These are phyloP conservation scores for Backusella morwellensis DNA, from an alignment of 192 early-diverging fungal genomes.

Conservation along the genomic window DNA sequence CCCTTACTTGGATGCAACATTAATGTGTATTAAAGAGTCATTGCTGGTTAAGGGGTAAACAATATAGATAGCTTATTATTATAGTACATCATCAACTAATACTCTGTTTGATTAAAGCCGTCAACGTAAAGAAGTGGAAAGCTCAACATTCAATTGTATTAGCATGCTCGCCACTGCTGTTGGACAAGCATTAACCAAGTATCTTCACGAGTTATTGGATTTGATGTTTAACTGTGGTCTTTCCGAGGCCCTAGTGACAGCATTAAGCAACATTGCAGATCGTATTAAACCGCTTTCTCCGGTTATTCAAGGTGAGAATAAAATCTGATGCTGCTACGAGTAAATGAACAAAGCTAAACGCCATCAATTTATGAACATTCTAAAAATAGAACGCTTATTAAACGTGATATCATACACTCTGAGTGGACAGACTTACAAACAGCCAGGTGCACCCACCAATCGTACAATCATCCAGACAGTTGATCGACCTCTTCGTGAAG, in stretches of 20 bases:
- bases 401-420: slow-evolving; percentile 88
- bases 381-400: slow-evolving; percentile 68
- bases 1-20: slow-evolving; percentile 76
- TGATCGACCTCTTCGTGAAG: slow-evolving; percentile 27
- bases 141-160: slow-evolving; percentile 78
- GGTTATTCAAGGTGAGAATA: slow-evolving; percentile 75
- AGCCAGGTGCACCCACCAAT: slow-evolving; percentile 63
- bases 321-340: not conserved
- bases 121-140: slow-evolving; percentile 54
- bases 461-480: slow-evolving; percentile 29
- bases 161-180: slow-evolving; percentile 87
- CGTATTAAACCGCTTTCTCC: slow-evolving; percentile 81
- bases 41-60: slow-evolving; percentile 67
- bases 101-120: slow-evolving; percentile 24
- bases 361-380: not conserved
- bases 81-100: not conserved
- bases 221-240: slow-evolving; percentile 91
- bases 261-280: slow-evolving; percentile 74
- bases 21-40: slow-evolving; percentile 73
- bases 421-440: slow-evolving; percentile 76
- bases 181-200: slow-evolving; percentile 84
- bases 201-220: slow-evolving; percentile 86
- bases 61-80: not conserved
- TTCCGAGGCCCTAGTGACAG: slow-evolving; percentile 75
- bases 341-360: not conserved